A percentile compares a stretch with the other conserved stretches of the same genome.
Evolutionary conservation across 1,284 basidiomycete genomes (phyloP).

Genomic region (Naganishia sp.): DNA sequence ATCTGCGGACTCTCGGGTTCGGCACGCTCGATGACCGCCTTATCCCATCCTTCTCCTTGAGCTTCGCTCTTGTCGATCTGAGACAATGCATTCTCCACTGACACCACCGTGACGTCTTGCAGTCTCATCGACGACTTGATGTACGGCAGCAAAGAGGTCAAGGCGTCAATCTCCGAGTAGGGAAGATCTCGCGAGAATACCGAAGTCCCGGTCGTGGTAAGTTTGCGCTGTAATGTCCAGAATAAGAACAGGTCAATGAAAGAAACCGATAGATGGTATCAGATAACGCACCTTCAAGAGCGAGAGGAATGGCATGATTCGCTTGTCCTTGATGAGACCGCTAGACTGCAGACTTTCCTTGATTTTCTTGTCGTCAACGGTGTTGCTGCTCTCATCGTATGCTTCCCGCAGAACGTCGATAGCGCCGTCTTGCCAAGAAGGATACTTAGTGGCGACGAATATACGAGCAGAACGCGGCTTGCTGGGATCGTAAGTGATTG

Average conservation of each 20-base stretch:
- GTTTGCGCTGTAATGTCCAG: slow-evolving; percentile 62
- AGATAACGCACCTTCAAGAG: slow-evolving; percentile 71
- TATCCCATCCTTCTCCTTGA: slow-evolving; percentile 45
- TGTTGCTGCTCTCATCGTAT: slow-evolving; percentile 62
- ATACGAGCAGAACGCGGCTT: slow-evolving; percentile 82
- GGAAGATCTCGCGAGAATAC: slow-evolving; percentile 85
- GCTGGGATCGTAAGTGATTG: slow-evolving; percentile 67
- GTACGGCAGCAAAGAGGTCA: slow-evolving; percentile 74
- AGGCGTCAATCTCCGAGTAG: slow-evolving; percentile 80
- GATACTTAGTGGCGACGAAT: slow-evolving; percentile 88
- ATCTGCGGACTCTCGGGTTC: slow-evolving; percentile 86
- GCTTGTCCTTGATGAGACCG: slow-evolving; percentile 95
- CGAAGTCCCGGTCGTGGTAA: slow-evolving; percentile 70
- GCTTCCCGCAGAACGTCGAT: slow-evolving; percentile 73
- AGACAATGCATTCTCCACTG: slow-evolving; percentile 66
- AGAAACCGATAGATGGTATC: too few relatives aligned
- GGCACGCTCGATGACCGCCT: slow-evolving; percentile 66
- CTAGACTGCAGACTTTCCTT: slow-evolving; percentile 67
- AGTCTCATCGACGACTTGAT: slow-evolving; percentile 80
- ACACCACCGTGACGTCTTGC: slow-evolving; percentile 67
- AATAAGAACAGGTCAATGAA: too few relatives aligned
- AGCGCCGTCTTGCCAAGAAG: slow-evolving; percentile 87
- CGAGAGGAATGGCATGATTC: slow-evolving; percentile 92
- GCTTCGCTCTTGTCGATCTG: slow-evolving; percentile 39
- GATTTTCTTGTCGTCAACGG: slow-evolving; percentile 82